A percentile compares a stretch with the other conserved stretches of the same genome.
phyloP scores from a whole-genome alignment of 306 rosid species.

The Fragaria nilgerrensis region DNA sequence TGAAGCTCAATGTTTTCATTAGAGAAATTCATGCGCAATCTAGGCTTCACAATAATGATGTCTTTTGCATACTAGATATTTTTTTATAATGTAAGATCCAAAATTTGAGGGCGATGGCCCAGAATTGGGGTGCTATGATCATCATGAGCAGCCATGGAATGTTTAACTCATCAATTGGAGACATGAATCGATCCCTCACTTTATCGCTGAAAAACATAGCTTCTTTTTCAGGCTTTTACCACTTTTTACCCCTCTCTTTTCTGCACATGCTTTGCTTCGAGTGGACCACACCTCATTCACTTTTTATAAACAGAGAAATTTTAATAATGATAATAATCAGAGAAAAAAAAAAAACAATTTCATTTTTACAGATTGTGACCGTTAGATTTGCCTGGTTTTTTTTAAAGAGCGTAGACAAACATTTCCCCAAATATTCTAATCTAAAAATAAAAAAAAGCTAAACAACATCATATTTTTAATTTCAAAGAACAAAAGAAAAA shows the following conservation, averaged over 20 bases:
- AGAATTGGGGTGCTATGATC: neutral
- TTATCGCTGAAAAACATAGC: constrained; percentile 15
- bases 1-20: neutral
- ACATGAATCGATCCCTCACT: constrained; percentile 23
- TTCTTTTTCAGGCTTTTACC: constrained; percentile 15
- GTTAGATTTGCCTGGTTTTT: constrained; percentile 34
- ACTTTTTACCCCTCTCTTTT: constrained; percentile 3
- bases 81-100: neutral
- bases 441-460: constrained; percentile 6
- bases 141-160: constrained; percentile 20
- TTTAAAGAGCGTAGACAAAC: constrained; percentile 13
- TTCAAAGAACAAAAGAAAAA: constrained; percentile 9
- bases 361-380: neutral
- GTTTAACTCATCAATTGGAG: constrained; percentile 25
- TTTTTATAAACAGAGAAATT: neutral
- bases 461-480: constrained; percentile 3
- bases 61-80: neutral
- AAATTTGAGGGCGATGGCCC: constrained; percentile 3
- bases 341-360: neutral
- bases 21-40: neutral
- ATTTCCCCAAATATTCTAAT: constrained; percentile 19
- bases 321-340: neutral
- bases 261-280: constrained; percentile 9
- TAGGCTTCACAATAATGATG: neutral
- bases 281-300: neutral